Conservation (phyloP, 768 basidiomycete genomes). For the Mycena polygramma region DNA sequence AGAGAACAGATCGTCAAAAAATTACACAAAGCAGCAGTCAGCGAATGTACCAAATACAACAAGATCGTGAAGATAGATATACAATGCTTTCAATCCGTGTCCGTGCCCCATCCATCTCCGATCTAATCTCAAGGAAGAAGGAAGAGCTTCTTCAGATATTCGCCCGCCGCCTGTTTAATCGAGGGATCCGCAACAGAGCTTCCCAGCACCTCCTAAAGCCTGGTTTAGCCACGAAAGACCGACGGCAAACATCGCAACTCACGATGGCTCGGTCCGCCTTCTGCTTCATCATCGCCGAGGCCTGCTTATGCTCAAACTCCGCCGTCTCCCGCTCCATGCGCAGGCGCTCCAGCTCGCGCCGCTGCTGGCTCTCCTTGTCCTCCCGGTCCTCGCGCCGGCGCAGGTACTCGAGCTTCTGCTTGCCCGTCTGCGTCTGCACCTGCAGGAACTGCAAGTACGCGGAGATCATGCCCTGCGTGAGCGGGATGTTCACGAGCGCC, state of each 20-base stretch:
- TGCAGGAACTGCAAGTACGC: constrained; percentile 73
- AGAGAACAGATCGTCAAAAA: no score
- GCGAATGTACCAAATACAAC: background rate
- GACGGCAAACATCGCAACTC: constrained; percentile 36
- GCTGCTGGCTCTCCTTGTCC: constrained; percentile 65
- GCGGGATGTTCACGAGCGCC: constrained; percentile 60
- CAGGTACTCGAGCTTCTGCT: constrained; percentile 78
- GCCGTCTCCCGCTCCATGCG: constrained; percentile 69
- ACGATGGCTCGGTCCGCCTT: constrained; percentile 76
- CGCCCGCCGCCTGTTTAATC: constrained; percentile 75
- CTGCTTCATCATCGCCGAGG: constrained; percentile 66
- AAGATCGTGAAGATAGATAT: constrained; percentile 23
- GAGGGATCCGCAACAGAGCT: constrained; percentile 70
- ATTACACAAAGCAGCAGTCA: no score
- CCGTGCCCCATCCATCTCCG: constrained; percentile 1
- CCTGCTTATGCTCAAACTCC: constrained; percentile 67
- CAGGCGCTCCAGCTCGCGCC: constrained; percentile 66
- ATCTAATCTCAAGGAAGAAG: constrained; percentile 55
- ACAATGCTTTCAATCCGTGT: constrained; percentile 24
- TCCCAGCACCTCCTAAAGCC: constrained; percentile 64
- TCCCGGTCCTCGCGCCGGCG: constrained; percentile 79
- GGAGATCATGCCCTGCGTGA: constrained; percentile 70
- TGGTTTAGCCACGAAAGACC: constrained; percentile 13
- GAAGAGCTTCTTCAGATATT: constrained; percentile 80
- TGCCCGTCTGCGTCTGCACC: constrained; percentile 76